Conservation (phyloP, 2,329 filamentous ascomycete species). For the Cladophialophora psammophila region DNA sequence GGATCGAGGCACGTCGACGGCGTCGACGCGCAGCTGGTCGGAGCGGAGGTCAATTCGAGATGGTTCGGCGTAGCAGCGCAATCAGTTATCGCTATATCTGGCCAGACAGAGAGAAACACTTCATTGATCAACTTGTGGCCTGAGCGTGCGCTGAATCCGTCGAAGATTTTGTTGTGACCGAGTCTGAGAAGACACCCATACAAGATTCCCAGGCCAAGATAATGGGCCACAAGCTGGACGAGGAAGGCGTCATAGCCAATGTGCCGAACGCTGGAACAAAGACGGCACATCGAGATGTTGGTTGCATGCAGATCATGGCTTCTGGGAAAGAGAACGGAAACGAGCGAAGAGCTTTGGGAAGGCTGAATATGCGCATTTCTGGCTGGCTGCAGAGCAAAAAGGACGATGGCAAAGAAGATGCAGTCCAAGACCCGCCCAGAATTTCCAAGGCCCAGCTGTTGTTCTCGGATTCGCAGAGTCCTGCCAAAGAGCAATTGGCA, state of each 20-base stretch:
- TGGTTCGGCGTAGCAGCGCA: slow-evolving; percentile 1
- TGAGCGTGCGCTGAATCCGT: neutral
- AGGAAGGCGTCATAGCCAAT: neutral
- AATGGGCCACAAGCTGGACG: neutral
- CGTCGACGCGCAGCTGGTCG: slow-evolving; percentile 25
- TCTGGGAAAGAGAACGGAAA: neutral
- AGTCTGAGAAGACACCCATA: neutral
- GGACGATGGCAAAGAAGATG: neutral
- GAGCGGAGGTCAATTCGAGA: slow-evolving; percentile 27
- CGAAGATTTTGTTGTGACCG: neutral
- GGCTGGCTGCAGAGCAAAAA: neutral
- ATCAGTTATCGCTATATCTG: slow-evolving; percentile 21
- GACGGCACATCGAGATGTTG: neutral
- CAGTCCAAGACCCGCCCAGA: neutral
- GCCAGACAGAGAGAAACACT: neutral
- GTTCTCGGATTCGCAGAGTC: neutral
- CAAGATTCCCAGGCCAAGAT: neutral
- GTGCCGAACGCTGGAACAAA: neutral
- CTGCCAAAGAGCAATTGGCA: slow-evolving; percentile 20
- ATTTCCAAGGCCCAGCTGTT: neutral
- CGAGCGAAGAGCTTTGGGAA: neutral
- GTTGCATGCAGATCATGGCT: neutral
- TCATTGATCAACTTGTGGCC: neutral
- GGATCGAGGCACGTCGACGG: slow-evolving; percentile 13
- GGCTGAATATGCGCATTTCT: neutral